phyloP scores from a whole-genome alignment of 371 early-diverging fungal genomes.

The Haplosporangium sp. region DNA sequence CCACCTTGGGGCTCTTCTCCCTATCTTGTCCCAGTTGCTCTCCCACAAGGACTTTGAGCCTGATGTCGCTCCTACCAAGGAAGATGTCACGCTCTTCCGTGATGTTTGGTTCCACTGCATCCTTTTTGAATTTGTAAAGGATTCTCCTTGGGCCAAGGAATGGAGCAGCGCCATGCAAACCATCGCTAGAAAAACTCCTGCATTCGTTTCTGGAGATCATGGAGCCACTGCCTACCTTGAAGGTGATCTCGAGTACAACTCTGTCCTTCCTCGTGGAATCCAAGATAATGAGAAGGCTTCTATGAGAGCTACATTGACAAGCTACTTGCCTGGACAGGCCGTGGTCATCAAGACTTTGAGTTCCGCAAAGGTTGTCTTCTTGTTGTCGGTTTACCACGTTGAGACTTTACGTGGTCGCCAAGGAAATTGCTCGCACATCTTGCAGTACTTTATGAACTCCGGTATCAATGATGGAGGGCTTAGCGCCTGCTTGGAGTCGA shows the following conservation, averaged over 20 bases:
- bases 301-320: slow-evolving; percentile 53
- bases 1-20: slow-evolving; percentile 74
- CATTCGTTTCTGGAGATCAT: slow-evolving; percentile 75
- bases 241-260: slow-evolving; percentile 89
- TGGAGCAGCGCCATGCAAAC: slow-evolving; percentile 75
- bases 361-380: slow-evolving; percentile 83
- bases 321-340: slow-evolving; percentile 62
- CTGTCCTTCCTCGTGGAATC: slow-evolving; percentile 79
- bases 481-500: slow-evolving; percentile 80
- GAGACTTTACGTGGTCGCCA: slow-evolving; percentile 83
- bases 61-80: slow-evolving; percentile 72
- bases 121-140: slow-evolving; percentile 79
- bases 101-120: slow-evolving; percentile 93
- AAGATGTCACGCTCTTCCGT: slow-evolving; percentile 79
- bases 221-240: slow-evolving; percentile 83
- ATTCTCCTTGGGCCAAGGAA: slow-evolving; percentile 81
- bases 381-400: slow-evolving; percentile 86
- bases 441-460: slow-evolving; percentile 88
- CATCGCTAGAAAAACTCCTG: slow-evolving; percentile 90
- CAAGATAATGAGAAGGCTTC: slow-evolving; percentile 66
- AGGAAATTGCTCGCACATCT: slow-evolving; percentile 77
- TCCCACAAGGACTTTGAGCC: slow-evolving; percentile 71
- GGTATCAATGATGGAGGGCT: slow-evolving; percentile 80
- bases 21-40: slow-evolving; percentile 73
- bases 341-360: slow-evolving; percentile 75